phyloP scores from a whole-genome alignment of 495 filamentous ascomycete genomes.

The Aspergillus heteromorphus region DNA sequence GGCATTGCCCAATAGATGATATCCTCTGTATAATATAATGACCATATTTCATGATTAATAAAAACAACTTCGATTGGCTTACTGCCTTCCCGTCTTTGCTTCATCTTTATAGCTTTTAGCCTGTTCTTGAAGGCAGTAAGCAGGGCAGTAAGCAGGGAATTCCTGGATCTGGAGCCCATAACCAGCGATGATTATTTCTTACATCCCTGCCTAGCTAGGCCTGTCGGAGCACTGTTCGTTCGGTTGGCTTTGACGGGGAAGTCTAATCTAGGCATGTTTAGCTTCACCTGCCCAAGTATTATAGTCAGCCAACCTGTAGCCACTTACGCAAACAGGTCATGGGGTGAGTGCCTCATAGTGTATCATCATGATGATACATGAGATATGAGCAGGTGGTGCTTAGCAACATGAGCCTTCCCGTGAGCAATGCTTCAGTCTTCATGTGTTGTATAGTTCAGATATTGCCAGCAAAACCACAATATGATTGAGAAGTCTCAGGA shows the following conservation, averaged over 20 bases:
- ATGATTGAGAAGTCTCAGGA: conserved; percentile 3
- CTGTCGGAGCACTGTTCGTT: too few species aligned
- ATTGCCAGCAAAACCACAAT: neutral
- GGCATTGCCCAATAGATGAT: conserved; percentile 18
- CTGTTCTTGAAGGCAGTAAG: neutral
- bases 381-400: too few species aligned
- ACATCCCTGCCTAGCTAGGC: too few species aligned
- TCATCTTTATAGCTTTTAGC: neutral
- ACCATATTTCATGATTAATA: neutral
- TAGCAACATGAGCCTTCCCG: neutral
- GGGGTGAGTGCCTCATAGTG: too few species aligned
- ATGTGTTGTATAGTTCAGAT: neutral
- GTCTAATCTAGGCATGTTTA: neutral
- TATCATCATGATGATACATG: too few species aligned
- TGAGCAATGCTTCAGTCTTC: neutral
- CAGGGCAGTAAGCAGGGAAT: neutral
- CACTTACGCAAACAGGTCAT: neutral
- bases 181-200: too few species aligned
- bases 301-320: neutral
- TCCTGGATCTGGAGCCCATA: too few species aligned
- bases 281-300: neutral
- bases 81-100: neutral
- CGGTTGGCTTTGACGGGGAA: too few species aligned
- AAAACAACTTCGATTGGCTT: neutral
- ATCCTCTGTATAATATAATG: neutral